Percentiles rank a stretch among this genome's conserved stretches.
Conservation (phyloP, 495 filamentous ascomycete genomes). For the Thozetella sp. region DNA sequence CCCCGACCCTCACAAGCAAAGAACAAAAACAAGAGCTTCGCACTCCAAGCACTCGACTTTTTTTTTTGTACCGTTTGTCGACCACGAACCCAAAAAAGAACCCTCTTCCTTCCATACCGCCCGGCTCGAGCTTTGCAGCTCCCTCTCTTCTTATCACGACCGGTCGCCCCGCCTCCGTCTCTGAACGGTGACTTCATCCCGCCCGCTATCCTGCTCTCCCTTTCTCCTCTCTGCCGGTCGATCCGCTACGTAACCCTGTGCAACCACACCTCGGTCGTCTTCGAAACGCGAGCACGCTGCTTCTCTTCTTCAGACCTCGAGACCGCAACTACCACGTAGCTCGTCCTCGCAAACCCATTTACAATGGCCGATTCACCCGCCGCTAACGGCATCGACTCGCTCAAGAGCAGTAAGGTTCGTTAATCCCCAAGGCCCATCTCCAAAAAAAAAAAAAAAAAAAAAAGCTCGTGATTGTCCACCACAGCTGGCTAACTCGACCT, state of each 20-base stretch:
- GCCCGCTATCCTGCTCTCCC: no score
- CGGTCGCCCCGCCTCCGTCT: not conserved
- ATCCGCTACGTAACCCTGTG: not conserved
- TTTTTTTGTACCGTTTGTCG: no score
- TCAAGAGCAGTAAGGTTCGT: constrained; percentile 52
- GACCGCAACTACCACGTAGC: constrained; percentile 7
- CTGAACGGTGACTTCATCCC: not conserved
- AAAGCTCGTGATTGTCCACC: no score
- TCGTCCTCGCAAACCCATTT: constrained; percentile 12
- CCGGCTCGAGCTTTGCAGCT: not conserved
- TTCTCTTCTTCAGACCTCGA: not conserved
- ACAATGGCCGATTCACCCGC: constrained; percentile 33
- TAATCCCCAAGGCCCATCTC: not conserved
- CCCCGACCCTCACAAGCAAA: no score
- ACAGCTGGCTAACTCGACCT: constrained; percentile 26
- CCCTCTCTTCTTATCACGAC: not conserved
- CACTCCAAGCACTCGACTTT: no score
- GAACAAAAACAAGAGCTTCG: no score
- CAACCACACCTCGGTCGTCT: not conserved
- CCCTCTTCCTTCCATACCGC: not conserved
- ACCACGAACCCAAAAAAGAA: no score
- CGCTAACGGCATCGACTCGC: constrained; percentile 25
- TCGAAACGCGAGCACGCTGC: not conserved
- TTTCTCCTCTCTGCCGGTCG: not conserved
- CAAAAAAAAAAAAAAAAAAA: no score